Base-by-base conservation (phyloP, 331 rosid species). In the Malus hybrid region DNA sequence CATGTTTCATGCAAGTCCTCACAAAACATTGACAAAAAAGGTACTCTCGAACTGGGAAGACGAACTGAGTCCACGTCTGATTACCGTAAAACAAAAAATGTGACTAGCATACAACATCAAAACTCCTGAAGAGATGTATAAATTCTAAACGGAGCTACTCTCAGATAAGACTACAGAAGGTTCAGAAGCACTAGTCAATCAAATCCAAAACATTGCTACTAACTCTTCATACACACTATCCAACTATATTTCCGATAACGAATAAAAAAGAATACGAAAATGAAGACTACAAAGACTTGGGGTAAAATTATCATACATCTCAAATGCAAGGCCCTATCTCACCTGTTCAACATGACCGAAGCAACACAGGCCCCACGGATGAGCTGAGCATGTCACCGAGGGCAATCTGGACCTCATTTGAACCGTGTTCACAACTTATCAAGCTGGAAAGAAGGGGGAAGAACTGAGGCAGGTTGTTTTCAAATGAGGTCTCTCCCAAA, bases 401-500 rank as follows among this genome's bases (percentile, higher is more conserved):
- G 68, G 98, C 97, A 30, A 77, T 77, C 86, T 96, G 98, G 70
- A 96, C 91, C 67, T 92, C 99, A 33, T 82, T 85, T 18, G 99
- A 90, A 29, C 99, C 99, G 63, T 96, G 98, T 74, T 96, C 98
- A 71, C 99, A 92, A 67, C 98, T 82, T 70, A 90, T 85, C 92
- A 96, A 86, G 85, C 82, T 86, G 42, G 97, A 84, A 75, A 96
- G 86, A 7, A 92, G 82, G 32, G 99, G 98, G 80, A 96, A 96
- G 82, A 96, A 90, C 33, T 75, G 81, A 74, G 84, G 73, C 84
- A 96, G 81, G 84, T 89, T 85, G 80, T 85, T 88, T 86, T 89
- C 90, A 57, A 92, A 96, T 30, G 93, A 90, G 81, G 70, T 26
- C 55, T 90, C 97, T 50, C 79, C 90, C 90, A 96, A 85, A 84